Base-by-base conservation (phyloP, 148 eudicot species). In the Camellia lanceoleosa region DNA sequence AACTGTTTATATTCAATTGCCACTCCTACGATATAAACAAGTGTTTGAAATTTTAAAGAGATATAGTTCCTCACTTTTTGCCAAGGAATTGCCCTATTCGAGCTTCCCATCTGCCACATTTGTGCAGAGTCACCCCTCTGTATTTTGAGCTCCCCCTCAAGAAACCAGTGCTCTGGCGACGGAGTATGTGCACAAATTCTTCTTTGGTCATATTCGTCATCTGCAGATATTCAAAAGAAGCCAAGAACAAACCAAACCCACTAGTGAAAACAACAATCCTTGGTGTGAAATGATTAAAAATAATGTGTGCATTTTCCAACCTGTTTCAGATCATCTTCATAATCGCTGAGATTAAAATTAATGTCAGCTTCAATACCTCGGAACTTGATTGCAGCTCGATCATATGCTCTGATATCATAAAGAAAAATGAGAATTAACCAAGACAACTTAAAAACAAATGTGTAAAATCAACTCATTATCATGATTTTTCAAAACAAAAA, bases 311-410 rank as follows among this genome's bases (percentile, higher is more conserved):
- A 15, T 15, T 43, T 56, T 55, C 80, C 76, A 70, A 90, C 98
- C 87, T 94, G 97, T 73, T 86, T 85, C 81, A 94, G 82, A 76
- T 91, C 97, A 30, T 30, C 30, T 30, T 30, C 30, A 30, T 30
- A 30, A 30, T 30, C 0, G 30, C 30, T 30, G 1, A 30, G 30
- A 30, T 30, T 30, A 30, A 30, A 30, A 30, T 30, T 30, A 30
- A 30, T 30, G 30, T 30, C 98, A 0, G 97, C 97, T 68, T 88
- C 94, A 60, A 91, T 84, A 12, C 98, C 98, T 8, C 97, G 93
- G 71, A 94, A 94, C 81, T 94, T 89, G 49, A 94, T 87, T 42
- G 98, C 98, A 83, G 96, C 98, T 84, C 96, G 88, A 81, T 94
- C 98, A 83, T 94, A 94, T 3, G 98, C 94, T 86, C 98, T 90